Base-by-base conservation (phyloP, 441 rosid genomes). In the Sinapis alba region DNA sequence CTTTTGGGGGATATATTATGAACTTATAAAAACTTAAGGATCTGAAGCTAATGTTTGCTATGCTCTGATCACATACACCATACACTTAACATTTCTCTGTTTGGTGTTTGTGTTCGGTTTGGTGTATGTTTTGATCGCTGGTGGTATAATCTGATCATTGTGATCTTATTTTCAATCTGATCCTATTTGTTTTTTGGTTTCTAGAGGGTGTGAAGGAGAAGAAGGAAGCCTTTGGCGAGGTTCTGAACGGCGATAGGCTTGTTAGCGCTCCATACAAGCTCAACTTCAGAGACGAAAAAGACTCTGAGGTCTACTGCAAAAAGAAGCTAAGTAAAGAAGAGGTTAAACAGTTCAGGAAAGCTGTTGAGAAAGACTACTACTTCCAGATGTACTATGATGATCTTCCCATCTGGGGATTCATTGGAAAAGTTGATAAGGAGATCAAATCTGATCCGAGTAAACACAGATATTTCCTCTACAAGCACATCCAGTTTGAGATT, bases 371-470 rank as follows among this genome's bases (percentile, higher is more conserved):
- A 71, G 89, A 85, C 73, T 87, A 85, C 50, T 85, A 84, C 81
- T 87, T 87, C 73, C 91, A 85, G 76, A 87, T 85, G 91, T 87
- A 87, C 76, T 87, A 79, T 76, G 91, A 85, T 73, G 91, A 87
- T 79, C 76, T 87, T 56, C 91, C 91, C 2, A 78, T 87, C 36
- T 87, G 85, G 87, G 89, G 87, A 41, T 87, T 87, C 71, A 68
- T 85, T 7, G 91, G 89, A 27, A 82, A 78, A 74, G 84, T 84
- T 78, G 86, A 82, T 66, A 87, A 69, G 72, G 88, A 81, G 41
- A 76, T 79, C 50, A 82, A 62, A 36, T 56, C 75, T 20, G 81
- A 87, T 50, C 87, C 90, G 0, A 79, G 85, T 3, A 82, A 82
- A 12, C 81, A 77, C 72, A 79, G 57, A 58, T 82, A 82, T 65